Evolutionary conservation across 1,139 yeast genomes (phyloP), one percentile per base, ranked within the genome.

Genomic region (Diutina neorugosa): DNA sequence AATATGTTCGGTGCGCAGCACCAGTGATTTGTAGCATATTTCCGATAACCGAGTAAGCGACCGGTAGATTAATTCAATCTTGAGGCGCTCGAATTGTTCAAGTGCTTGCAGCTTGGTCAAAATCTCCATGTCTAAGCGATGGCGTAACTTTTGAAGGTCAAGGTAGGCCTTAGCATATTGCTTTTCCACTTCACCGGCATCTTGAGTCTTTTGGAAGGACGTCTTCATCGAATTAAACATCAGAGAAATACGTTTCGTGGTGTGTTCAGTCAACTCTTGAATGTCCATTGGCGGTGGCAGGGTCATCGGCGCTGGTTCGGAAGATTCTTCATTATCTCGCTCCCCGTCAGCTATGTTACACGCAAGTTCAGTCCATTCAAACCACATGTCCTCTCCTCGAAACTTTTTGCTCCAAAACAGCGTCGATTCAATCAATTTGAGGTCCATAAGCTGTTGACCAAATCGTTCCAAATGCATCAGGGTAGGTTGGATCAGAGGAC

Each of bases 301-400:
- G 16, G 56, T 59, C 43, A 16, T 9, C 25, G 16, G 19, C 16
- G 52, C 18, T 9, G 20, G 21, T 23, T 51, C 54, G 14, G 43
- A 34, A 8, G 2, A 11, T 25, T n/a, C 21, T 8, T 4, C 34
- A 7, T 12, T 7, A 8, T 11, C 44, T 2, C 23, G 44, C n/a
- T 25, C 50, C 4, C 50, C 40, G 8, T 50, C 42, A 2, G 51
- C 49, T 4, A 64, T 60, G 42, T 55, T 62, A 3, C 60, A 44
- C 7, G 76, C 71, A 48, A 67, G 57, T 16, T 71, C 76, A 2
- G 76, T 63, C 78, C 78, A 74, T 58, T 74, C 79, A 55, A 73
- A 72, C 78, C 78, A 74, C 70, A 72, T 67, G 1, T 71, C 71
- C 56, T 73, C 77, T 57, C 76, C 70, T 53, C 63, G 70, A 59